Evolutionary conservation across 78 protist species (phyloP), one percentile per base, ranked within the genome.

Genomic region (Anaeramoeba flamelloides): DNA sequence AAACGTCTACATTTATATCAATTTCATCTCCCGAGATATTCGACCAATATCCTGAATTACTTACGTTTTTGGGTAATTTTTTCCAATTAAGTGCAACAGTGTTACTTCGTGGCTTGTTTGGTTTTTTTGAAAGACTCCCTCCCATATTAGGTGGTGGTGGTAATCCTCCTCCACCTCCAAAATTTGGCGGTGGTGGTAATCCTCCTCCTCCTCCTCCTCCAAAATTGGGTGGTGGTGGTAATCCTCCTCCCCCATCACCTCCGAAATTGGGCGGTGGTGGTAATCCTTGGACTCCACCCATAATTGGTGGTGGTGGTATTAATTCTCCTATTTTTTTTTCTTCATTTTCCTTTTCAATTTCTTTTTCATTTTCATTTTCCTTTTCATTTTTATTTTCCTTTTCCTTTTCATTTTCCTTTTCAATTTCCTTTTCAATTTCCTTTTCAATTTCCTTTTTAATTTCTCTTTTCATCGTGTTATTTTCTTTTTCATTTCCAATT

Each of bases 201-300:
- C 34, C 34, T 26, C 69, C 69, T 26, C 34, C 69, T 53, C n/a
- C n/a, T n/a, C n/a, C n/a, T n/a, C 69, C 69, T 17, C 8, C 17
- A n/a, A n/a, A n/a, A n/a, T n/a, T n/a, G n/a, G n/a, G n/a, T 53
- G 69, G 69, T 53, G 69, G 69, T 53, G 69, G 69, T 53, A 17
- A 17, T 26, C 69, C 69, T 53, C 69, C 69, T n/a, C n/a, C n/a
- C n/a, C n/a, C n/a, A n/a, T n/a, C 69, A 26, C 69, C 69, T 8
- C 69, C 69, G 34, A 53, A 26, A 26, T 8, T 8, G 8, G 69
- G 69, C 17, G 69, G 69, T 53, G 69, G 69, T n/a, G n/a, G n/a
- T n/a, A n/a, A n/a, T n/a, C n/a, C n/a, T n/a, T n/a, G n/a, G n/a
- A n/a, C n/a, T 53, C 69, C 69, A 17, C 69, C 69, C 69, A 53